These are phyloP conservation scores for Fusarium guadeloupense DNA, from an alignment of 2,329 filamentous ascomycete species.

Conservation along the genomic window DNA sequence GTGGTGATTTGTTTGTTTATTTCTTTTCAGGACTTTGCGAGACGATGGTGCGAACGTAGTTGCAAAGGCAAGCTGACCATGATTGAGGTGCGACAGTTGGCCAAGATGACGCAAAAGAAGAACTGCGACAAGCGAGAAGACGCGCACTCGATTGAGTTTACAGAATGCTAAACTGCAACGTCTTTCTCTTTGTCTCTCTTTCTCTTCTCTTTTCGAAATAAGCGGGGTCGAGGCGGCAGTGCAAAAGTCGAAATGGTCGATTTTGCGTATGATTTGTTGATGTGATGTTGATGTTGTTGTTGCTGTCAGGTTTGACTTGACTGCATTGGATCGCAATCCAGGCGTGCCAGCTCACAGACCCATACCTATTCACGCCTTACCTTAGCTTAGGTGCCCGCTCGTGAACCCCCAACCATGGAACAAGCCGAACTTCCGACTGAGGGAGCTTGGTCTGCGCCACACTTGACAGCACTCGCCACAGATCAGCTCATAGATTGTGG, in stretches of 20 bases:
- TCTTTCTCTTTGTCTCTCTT: constrained; percentile 21
- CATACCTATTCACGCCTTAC: constrained; percentile 36
- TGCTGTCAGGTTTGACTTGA: constrained; percentile 33
- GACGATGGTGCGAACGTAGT: constrained; percentile 43
- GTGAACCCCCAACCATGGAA: constrained; percentile 20
- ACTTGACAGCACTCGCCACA: constrained; percentile 12
- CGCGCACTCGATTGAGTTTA: constrained; percentile 31
- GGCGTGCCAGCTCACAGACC: constrained; percentile 34
- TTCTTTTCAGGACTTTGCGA: constrained; percentile 46
- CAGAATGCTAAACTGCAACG: constrained; percentile 10
- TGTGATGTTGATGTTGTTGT: constrained; percentile 19
- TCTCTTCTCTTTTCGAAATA: background rate
- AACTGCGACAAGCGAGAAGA: constrained; percentile 43
- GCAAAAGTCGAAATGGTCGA: constrained; percentile 10
- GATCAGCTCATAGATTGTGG: constrained; percentile 20
- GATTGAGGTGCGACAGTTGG: constrained; percentile 38
- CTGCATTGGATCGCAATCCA: constrained; percentile 21
- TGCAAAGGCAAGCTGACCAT: constrained; percentile 48
- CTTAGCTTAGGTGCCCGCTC: constrained; percentile 12
- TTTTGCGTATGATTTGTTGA: constrained; percentile 11
- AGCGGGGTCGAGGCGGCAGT: constrained; percentile 29
- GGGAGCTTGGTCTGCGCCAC: constrained; percentile 25
- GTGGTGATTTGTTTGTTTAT: background rate
- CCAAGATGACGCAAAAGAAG: constrained; percentile 37
- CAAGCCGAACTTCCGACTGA: constrained; percentile 10